Evolutionary conservation across 2,329 filamentous ascomycete genomes (phyloP), one percentile per base, ranked within the genome.

Genomic region (Curvularia hawaiiensis): DNA sequence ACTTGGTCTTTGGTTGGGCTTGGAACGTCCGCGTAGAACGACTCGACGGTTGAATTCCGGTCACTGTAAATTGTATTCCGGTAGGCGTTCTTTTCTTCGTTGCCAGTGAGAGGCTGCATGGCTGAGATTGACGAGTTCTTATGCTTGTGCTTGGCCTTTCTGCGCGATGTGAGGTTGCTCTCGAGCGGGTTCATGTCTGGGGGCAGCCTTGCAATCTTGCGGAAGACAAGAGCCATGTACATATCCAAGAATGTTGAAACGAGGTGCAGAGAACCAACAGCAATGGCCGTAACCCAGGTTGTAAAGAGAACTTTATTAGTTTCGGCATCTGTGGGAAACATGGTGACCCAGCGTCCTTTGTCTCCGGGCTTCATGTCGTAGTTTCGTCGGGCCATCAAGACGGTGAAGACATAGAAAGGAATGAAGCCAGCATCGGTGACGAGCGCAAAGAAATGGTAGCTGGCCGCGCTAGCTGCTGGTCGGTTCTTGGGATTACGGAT

Each of bases 131-230:
- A 82, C 0, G 83, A 85, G 64, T 85, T 86, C 72, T 90, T 93
- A 70, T 90, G 86, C 80, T 92, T 93, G 78, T 96, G 92, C 67
- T 80, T 76, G 64, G 75, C 71, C 78, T 82, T 56, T 77, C 79
- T 68, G 24, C 88, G 85, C 11, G 91, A 88, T 1, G 92, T 97
- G 56, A 96, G 79, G 68, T 94, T 88, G 64, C 90, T 87, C 73
- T 97, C 93, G 14, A 98, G 82, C 1, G 94, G 94, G 73, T 98
- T 98, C 90, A 97, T 92, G 71, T 98, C 94, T 0, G 94, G 93
- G 6, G 94, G 94, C 74, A 97, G 84, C 20, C 83, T 81, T 5
- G 88, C 83, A 68, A 98, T 97, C 70, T 90, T 89, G 40, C 88
- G 86, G 85, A 97, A 98, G 65, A 90, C 85, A 51, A 90, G 74